phyloP scores from a whole-genome alignment of 306 rosid genomes.

The Biancaea sappan region DNA sequence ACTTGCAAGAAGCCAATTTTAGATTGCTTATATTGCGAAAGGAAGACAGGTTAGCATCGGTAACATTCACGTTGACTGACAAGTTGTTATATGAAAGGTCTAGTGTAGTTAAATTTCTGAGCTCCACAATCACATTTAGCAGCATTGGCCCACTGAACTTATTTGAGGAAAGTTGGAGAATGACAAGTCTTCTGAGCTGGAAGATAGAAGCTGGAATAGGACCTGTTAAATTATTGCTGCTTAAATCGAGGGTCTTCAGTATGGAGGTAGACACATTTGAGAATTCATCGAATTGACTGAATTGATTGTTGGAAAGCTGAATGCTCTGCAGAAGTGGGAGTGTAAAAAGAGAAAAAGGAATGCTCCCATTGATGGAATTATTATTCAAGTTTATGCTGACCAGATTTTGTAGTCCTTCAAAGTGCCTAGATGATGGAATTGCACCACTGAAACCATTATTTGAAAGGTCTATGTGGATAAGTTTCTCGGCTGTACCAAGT shows the following conservation, averaged over 20 bases:
- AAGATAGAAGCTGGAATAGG: conserved; percentile 42
- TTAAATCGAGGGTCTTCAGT: conserved; percentile 51
- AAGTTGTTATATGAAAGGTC: conserved; percentile 64
- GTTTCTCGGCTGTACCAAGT: conserved; percentile 28
- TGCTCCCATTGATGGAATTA: conserved; percentile 44
- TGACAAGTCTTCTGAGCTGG: conserved; percentile 33
- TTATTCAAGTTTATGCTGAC: neutral
- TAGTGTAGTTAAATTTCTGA: conserved; percentile 44
- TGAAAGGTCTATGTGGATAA: conserved; percentile 43
- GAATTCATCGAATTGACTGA: conserved; percentile 33
- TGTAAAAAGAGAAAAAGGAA: conserved; percentile 43
- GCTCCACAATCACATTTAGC: conserved; percentile 17
- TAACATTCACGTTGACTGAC: neutral
- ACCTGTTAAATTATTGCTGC: conserved; percentile 55
- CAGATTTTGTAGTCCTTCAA: conserved; percentile 37
- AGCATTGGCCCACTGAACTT: conserved; percentile 42
- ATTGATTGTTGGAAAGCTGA: conserved; percentile 39
- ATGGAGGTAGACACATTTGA: conserved; percentile 2
- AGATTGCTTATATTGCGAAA: conserved; percentile 36
- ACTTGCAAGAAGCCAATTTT: conserved; percentile 46
- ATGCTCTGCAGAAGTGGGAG: conserved; percentile 35
- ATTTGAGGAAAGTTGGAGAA: conserved; percentile 58
- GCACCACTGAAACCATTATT: conserved; percentile 38
- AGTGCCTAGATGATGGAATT: conserved; percentile 34
- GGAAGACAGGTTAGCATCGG: neutral